A percentile compares a stretch with the other conserved stretches of the same genome.
phyloP scores from a whole-genome alignment of 257 asterid species.

The Scutellaria galericulata region DNA sequence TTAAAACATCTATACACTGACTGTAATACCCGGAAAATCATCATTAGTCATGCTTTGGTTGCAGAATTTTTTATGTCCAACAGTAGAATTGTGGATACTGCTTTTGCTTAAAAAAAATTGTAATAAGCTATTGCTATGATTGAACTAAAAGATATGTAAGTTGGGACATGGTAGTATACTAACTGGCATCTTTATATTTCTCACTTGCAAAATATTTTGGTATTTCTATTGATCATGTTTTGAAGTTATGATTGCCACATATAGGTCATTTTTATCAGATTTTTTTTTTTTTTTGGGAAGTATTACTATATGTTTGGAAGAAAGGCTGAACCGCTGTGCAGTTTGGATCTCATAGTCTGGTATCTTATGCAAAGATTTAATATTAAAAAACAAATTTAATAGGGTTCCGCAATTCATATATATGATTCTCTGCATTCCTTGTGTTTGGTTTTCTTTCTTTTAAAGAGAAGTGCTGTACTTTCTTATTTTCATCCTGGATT shows the following conservation, averaged over 20 bases:
- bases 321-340: neutral
- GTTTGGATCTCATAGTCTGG: neutral
- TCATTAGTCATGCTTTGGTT: too few species aligned
- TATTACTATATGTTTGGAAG: neutral
- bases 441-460: neutral
- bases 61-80: too few species aligned
- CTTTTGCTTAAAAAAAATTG: too few species aligned
- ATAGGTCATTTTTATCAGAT: neutral
- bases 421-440: neutral
- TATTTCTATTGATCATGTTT: neutral
- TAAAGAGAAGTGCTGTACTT: neutral
- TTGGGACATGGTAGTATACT: neutral
- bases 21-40: too few species aligned
- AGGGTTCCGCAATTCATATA: neutral
- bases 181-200: neutral
- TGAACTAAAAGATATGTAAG: neutral
- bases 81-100: too few species aligned
- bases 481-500: constrained; percentile 3
- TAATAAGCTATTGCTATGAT: neutral
- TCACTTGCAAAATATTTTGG: too few species aligned
- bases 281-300: neutral
- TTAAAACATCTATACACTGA: too few species aligned
- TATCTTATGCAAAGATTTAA: neutral
- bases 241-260: neutral
- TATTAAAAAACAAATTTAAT: neutral